Percentiles rank a stretch among this genome's conserved stretches.
Evolutionary conservation across 2,329 filamentous ascomycete genomes (phyloP).

Genomic region (Westerdykella ornata): DNA sequence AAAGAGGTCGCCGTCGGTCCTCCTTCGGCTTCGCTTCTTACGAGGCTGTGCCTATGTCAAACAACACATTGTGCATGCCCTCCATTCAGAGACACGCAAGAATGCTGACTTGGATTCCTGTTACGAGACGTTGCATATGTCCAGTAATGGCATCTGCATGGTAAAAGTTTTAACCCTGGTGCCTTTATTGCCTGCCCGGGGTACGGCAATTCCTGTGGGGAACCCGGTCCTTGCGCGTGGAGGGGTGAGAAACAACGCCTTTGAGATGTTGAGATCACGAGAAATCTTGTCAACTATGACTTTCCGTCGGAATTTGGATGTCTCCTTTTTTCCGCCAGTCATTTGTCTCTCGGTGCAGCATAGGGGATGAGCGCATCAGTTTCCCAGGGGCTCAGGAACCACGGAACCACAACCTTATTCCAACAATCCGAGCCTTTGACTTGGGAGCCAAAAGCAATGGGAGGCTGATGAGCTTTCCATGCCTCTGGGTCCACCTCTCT

Average conservation of each 20-base stretch:
- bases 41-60: constrained; percentile 22
- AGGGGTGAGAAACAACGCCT: background rate
- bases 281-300: background rate
- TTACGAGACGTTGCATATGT: constrained; percentile 17
- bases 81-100: constrained; percentile 4
- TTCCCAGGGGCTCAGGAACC: constrained; percentile 30
- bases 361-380: constrained; percentile 19
- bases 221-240: background rate
- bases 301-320: constrained; percentile 1
- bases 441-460: constrained; percentile 27
- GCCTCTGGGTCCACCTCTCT: constrained; percentile 13
- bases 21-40: constrained; percentile 18
- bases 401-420: constrained; percentile 23
- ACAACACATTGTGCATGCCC: constrained; percentile 11
- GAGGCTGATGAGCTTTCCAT: constrained; percentile 21
- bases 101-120: constrained; percentile 6
- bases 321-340: constrained; percentile 4
- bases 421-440: constrained; percentile 17
- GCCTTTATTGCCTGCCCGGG: constrained; percentile 5
- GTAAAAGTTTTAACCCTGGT: constrained; percentile 19
- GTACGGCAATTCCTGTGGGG: background rate
- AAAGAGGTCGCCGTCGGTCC: constrained; percentile 24
- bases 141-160: constrained; percentile 10
- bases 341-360: constrained; percentile 18
- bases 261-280: background rate